Percentiles rank a stretch among this genome's conserved stretches.
Conservation (phyloP, 2,329 filamentous ascomycete species). For the Cladosporium sp. region DNA sequence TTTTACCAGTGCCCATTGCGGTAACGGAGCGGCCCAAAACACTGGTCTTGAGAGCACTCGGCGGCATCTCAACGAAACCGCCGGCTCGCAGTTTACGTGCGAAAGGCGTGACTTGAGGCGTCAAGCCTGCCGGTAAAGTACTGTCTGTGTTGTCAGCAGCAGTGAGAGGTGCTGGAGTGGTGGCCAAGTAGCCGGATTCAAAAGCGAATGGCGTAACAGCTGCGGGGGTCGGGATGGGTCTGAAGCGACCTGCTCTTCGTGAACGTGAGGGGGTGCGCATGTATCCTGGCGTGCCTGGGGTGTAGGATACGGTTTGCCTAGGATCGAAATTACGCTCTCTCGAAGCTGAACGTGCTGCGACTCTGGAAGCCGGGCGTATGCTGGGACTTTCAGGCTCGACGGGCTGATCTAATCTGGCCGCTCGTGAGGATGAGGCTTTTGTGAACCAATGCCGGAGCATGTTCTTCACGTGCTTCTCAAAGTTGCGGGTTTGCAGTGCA, state of each 20-base stretch:
- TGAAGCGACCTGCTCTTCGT: conserved; percentile 24
- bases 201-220: conserved; percentile 29
- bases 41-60: conserved; percentile 4
- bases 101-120: conserved; percentile 37
- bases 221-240: conserved; percentile 28
- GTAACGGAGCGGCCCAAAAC: background rate
- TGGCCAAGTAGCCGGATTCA: conserved; percentile 22
- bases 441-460: conserved; percentile 55
- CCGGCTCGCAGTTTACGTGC: conserved; percentile 31
- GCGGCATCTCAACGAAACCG: conserved; percentile 12
- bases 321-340: background rate
- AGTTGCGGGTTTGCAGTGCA: conserved; percentile 49
- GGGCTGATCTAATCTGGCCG: conserved; percentile 10
- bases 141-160: background rate
- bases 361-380: conserved; percentile 27
- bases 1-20: conserved; percentile 11
- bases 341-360: conserved; percentile 22
- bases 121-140: conserved; percentile 18
- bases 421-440: conserved; percentile 33
- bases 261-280: conserved; percentile 42
- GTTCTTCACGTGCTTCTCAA: conserved; percentile 51
- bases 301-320: background rate
- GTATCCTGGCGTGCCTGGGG: conserved; percentile 31
- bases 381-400: conserved; percentile 29
- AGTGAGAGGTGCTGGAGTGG: conserved; percentile 24